Evolutionary conservation across 768 basidiomycete species (phyloP).

Genomic region (Leccinum subgranulosum): DNA sequence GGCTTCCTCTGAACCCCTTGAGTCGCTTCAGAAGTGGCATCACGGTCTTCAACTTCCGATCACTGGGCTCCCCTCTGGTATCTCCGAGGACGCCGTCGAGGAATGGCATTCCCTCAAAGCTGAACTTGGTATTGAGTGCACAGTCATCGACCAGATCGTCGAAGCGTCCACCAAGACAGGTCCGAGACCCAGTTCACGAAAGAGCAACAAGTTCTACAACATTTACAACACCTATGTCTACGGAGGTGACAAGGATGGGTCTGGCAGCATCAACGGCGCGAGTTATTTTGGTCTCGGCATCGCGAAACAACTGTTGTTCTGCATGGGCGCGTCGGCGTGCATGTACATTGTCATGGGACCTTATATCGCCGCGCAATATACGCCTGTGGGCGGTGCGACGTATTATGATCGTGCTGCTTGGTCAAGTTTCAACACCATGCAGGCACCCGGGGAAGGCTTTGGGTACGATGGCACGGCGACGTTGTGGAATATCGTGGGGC

Average conservation of each 20-base stretch:
- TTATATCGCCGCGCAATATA: slow-evolving; percentile 53
- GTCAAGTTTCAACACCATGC: slow-evolving; percentile 74
- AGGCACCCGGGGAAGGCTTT: slow-evolving; percentile 70
- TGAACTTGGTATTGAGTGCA: slow-evolving; percentile 74
- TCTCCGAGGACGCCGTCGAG: slow-evolving; percentile 64
- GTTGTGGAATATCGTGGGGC: slow-evolving; percentile 68
- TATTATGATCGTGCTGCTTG: slow-evolving; percentile 78
- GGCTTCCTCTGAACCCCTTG: slow-evolving; percentile 48
- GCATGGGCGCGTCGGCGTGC: slow-evolving; percentile 60
- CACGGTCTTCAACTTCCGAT: slow-evolving; percentile 49
- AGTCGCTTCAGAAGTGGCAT: slow-evolving; percentile 70
- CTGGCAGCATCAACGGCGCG: slow-evolving; percentile 16
- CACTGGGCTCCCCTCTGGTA: slow-evolving; percentile 43
- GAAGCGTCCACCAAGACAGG: slow-evolving; percentile 36
- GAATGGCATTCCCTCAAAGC: slow-evolving; percentile 81
- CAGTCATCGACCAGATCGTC: slow-evolving; percentile 71
- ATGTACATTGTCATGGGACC: slow-evolving; percentile 61
- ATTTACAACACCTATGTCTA: slow-evolving; percentile 77
- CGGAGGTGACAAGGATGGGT: slow-evolving; percentile 40
- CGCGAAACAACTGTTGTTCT: slow-evolving; percentile 50
- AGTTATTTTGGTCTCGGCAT: slow-evolving; percentile 32
- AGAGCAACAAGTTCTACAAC: slow-evolving; percentile 70
- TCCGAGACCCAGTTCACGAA: slow-evolving; percentile 33
- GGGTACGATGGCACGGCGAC: slow-evolving; percentile 53
- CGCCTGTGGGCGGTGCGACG: slow-evolving; percentile 60